These are phyloP conservation scores for Obba rivulosa DNA, from an alignment of 768 basidiomycete species.

Conservation along the genomic window DNA sequence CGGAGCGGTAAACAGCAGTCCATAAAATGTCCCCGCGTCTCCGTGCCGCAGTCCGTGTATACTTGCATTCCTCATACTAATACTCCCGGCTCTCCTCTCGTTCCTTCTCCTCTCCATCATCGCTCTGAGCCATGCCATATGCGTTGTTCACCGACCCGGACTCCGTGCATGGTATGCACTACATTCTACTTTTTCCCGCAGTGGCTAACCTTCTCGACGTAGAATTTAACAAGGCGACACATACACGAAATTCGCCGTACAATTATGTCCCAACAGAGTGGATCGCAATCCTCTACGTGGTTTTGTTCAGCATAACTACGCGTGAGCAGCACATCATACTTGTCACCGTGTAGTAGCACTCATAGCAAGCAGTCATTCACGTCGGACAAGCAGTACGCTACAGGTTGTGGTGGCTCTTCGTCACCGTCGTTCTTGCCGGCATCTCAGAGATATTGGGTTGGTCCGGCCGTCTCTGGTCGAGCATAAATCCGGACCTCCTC, in stretches of 20 bases:
- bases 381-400: constrained; percentile 22
- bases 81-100: not conserved
- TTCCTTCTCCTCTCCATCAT: not conserved
- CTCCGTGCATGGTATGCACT: too few species aligned
- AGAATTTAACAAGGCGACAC: not conserved
- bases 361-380: constrained; percentile 14
- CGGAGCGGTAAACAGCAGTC: not conserved
- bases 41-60: not conserved
- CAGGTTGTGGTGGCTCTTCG: constrained; percentile 31
- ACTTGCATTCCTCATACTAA: not conserved
- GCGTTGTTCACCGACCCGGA: too few species aligned
- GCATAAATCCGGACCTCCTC: constrained; percentile 14
- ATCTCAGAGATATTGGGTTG: constrained; percentile 34
- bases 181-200: too few species aligned
- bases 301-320: constrained; percentile 27
- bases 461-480: constrained; percentile 32
- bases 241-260: constrained; percentile 14
- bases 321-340: constrained; percentile 11
- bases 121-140: not conserved
- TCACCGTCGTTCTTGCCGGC: constrained; percentile 27
- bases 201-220: too few species aligned
- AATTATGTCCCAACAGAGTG: constrained; percentile 33
- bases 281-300: constrained; percentile 31
- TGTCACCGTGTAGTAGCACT: not conserved
- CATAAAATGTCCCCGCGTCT: not conserved